These are phyloP conservation scores for Melanomma pulvis-pyrius DNA, from an alignment of 495 filamentous ascomycete genomes.

Conservation along the genomic window DNA sequence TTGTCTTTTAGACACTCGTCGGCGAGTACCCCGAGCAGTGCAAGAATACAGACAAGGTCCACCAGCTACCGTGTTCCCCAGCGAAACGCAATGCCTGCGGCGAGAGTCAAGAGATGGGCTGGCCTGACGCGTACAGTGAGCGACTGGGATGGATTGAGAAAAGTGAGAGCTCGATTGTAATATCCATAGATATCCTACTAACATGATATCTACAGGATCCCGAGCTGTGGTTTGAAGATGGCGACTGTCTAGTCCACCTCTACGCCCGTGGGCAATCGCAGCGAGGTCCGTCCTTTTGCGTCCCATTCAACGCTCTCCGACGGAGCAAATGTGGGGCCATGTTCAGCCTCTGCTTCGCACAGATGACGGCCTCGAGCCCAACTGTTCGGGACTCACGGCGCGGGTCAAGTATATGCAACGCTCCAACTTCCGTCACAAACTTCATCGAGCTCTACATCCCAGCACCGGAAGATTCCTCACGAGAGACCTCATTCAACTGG, in stretches of 20 bases:
- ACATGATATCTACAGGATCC: slow-evolving; percentile 52
- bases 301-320: slow-evolving; percentile 56
- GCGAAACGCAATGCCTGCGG: slow-evolving; percentile 21
- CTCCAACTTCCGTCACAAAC: slow-evolving; percentile 21
- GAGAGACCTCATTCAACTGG: slow-evolving; percentile 57
- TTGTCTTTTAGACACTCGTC: not conserved
- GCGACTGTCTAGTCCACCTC: slow-evolving; percentile 65
- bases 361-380: slow-evolving; percentile 32
- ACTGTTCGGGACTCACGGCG: slow-evolving; percentile 3
- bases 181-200: not conserved
- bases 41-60: slow-evolving; percentile 10
- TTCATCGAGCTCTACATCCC: slow-evolving; percentile 65
- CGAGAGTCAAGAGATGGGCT: slow-evolving; percentile 56
- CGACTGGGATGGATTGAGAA: slow-evolving; percentile 58
- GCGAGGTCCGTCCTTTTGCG: slow-evolving; percentile 62
- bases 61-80: slow-evolving; percentile 6
- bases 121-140: slow-evolving; percentile 53
- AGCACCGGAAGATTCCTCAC: slow-evolving; percentile 53
- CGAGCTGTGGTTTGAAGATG: slow-evolving; percentile 64
- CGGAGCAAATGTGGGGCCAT: slow-evolving; percentile 56
- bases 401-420: slow-evolving; percentile 21
- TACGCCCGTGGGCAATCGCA: slow-evolving; percentile 62
- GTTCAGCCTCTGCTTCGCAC: slow-evolving; percentile 53
- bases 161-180: slow-evolving; percentile 44
- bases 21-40: not conserved